Evolutionary conservation across 768 basidiomycete species (phyloP), one percentile per base, ranked within the genome.

Genomic region (Myochromella boudieri): DNA sequence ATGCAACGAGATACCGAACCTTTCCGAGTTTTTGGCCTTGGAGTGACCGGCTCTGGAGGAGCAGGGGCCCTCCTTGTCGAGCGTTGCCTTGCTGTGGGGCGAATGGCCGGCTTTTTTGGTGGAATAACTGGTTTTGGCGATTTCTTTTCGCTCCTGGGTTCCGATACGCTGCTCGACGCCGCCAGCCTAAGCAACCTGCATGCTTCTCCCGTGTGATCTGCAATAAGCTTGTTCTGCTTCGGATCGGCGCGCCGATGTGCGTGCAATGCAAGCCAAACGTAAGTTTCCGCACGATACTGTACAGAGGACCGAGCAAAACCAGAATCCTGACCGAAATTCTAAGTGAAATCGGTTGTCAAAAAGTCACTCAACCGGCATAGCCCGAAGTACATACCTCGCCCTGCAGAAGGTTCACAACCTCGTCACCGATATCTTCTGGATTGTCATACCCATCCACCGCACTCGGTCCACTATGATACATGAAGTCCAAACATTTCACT

Each of bases 211-310:
- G 78, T 69, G 38, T 82, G 80, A n/a, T 66, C 57, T 6, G 75
- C 64, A 32, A 89, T 72, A 1, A 73, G 56, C 0, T 63, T 46
- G 44, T 67, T 71, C 58, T 80, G 75, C 18, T 76, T 64, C 1
- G 64, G 49, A 44, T 77, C 71, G 7, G 62, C 67, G 4, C 67
- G 69, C 11, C 80, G 77, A 63, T 93, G 89, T 15, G 80, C 75
- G 56, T 88, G 83, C 15, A 94, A 66, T 0, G 84, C 81, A 36
- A 81, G 66, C 82, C 85, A 87, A 20, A 94, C 70, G 56, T 87
- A 80, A 0, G 75, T 69, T 1, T 74, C 64, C 1, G 79, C 73
- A 22, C 68, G 72, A 55, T 84, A 81, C 57, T 87, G 81, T 6
- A 54, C 44, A 21, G 59, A 55, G 41, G 68, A 74, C 10, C 49